Base-by-base conservation (phyloP, 140 eudicot genomes). In the Stevia rebaudiana region DNA sequence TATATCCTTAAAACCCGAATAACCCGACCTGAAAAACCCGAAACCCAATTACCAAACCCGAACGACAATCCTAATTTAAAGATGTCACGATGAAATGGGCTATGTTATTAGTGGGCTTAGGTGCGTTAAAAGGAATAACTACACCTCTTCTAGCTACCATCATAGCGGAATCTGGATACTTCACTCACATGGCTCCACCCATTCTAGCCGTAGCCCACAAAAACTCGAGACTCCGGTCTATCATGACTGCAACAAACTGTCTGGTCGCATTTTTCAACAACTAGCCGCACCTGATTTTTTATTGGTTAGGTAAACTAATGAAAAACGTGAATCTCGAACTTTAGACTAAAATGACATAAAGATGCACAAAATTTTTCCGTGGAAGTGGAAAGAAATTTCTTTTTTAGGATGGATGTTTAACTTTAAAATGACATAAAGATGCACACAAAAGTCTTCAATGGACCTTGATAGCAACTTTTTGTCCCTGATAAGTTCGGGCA, bases 391-490 rank as follows among this genome's bases (percentile, higher is more conserved):
- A n/a, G n/a, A n/a, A n/a, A n/a, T n/a, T n/a, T n/a, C n/a, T n/a
- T n/a, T n/a, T n/a, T n/a, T n/a, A n/a, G n/a, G n/a, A n/a, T n/a
- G n/a, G n/a, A n/a, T n/a, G n/a, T n/a, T n/a, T n/a, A n/a, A n/a
- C n/a, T n/a, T n/a, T n/a, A n/a, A n/a, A n/a, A n/a, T n/a, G n/a
- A n/a, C n/a, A n/a, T n/a, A n/a, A n/a, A n/a, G n/a, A n/a, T n/a
- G n/a, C n/a, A n/a, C n/a, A n/a, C n/a, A n/a, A n/a, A n/a, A n/a
- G n/a, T n/a, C n/a, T n/a, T n/a, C n/a, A n/a, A n/a, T n/a, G n/a
- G n/a, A 90, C 97, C 91, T 91, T 87, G 39, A 87, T 95, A 39
- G 96, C 98, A 79, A 91, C 96, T 81, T 85, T 87, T 73, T 84
- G 79, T 63, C 98, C 98, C 70, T 87, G 79, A 39, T 74, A 89